Evolutionary conservation across 805 yeast species (phyloP), one percentile per base, ranked within the genome.

Genomic region (Wilhelminamyces savonicus): DNA sequence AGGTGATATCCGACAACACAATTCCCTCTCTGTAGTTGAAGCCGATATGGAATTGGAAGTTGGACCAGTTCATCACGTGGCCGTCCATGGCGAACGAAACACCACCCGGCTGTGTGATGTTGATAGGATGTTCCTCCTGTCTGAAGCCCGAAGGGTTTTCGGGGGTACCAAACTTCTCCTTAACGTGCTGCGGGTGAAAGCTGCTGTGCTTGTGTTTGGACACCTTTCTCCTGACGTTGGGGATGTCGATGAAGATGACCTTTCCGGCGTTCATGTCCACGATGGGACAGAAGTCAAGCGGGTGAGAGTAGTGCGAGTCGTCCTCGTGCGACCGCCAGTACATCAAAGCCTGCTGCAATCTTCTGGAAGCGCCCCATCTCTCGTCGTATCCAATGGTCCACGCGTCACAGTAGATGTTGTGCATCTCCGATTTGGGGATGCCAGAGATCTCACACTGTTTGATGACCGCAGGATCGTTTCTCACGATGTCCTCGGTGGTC

Each of bases 11-110:
- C 43, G 79, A 73, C 40, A 82, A 68, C 18, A 82, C 90, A 52
- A 82, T 77, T 40, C 92, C 92, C 58, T 82, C 92, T 63, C 90
- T 73, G 64, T 81, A 79, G 66, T 82, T 82, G 73, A 82, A 82
- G 22, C 92, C 92, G 54, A 82, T 64, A 57, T 82, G 90, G 65
- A 82, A 68, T 39, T 73, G 68, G 67, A 74, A 82, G 62, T 82
- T 82, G 41, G 81, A 76, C 92, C 92, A 82, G 39, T 69, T 69
- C 69, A 82, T 76, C 30, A 74, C 66, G 48, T 79, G 70, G 30
- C 84, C 86, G 32, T 67, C 66, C 76, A 82, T 68, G 43, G 69
- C 69, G 67, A 82, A 82, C 4, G 86, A 78, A 31, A 82, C 90
- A 34, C 92, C 92, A 40, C 81, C 81, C 36, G 92, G 92, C 57